Conservation (phyloP, 495 filamentous ascomycete genomes). For the Lepraria neglecta region DNA sequence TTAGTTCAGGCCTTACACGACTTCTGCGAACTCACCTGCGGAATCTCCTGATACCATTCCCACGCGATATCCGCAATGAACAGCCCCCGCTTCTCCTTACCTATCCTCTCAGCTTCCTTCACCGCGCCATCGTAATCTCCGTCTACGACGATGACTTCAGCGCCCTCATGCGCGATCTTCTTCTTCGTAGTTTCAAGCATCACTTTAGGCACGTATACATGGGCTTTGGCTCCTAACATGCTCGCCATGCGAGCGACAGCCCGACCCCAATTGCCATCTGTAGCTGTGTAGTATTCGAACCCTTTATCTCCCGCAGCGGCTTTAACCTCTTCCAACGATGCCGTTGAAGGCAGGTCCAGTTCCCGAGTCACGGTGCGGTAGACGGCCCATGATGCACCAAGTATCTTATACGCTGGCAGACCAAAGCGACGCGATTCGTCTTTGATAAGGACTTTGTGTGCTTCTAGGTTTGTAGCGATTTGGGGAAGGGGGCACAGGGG, state of each 20-base stretch:
- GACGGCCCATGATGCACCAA: constrained; percentile 68
- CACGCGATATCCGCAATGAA: constrained; percentile 62
- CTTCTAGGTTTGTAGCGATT: constrained; percentile 49
- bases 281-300: constrained; percentile 47
- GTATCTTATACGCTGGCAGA: constrained; percentile 69
- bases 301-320: constrained; percentile 30
- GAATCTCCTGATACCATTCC: constrained; percentile 55
- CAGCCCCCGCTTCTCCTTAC: constrained; percentile 35
- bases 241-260: constrained; percentile 59
- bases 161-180: constrained; percentile 53
- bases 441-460: constrained; percentile 52
- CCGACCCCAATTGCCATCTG: constrained; percentile 68
- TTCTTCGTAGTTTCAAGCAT: constrained; percentile 48
- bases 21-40: constrained; percentile 31
- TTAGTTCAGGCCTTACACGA: neutral
- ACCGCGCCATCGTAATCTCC: constrained; percentile 59
- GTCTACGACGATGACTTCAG: constrained; percentile 42
- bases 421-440: constrained; percentile 54
- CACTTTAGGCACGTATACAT: constrained; percentile 51
- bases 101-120: constrained; percentile 36
- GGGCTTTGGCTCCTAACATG: constrained; percentile 44
- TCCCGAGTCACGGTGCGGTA: constrained; percentile 47
- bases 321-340: constrained; percentile 38
- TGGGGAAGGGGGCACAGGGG: constrained; percentile 46
- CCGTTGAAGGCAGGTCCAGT: constrained; percentile 36